Conservation (phyloP, 352 stramenopile species). For the Pilasporangium apinafurcum region DNA sequence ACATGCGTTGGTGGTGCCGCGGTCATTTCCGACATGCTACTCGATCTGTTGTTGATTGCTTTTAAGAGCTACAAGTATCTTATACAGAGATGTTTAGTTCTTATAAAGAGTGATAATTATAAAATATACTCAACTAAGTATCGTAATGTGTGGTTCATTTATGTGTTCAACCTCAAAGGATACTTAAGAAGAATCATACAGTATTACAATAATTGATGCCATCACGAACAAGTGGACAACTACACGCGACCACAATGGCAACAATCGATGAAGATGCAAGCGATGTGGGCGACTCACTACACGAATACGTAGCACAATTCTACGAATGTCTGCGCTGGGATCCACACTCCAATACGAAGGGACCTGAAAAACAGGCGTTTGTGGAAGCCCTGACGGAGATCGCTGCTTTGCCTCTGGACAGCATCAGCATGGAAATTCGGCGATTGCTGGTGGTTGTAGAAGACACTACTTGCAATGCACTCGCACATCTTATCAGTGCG, state of each 20-base stretch:
- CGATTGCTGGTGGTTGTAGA: slow-evolving; percentile 34
- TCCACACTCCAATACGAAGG: slow-evolving; percentile 9
- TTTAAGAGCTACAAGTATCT: neutral
- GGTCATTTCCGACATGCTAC: slow-evolving; percentile 6
- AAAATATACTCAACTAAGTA: no score
- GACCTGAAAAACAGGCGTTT: slow-evolving; percentile 35
- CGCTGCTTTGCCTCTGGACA: slow-evolving; percentile 55
- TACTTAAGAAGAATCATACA: no score
- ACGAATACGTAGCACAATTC: slow-evolving; percentile 11
- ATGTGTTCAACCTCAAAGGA: no score
- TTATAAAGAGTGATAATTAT: no score
- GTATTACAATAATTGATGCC: no score
- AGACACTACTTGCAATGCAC: neutral
- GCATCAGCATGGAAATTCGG: slow-evolving; percentile 67
- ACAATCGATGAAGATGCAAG: no score
- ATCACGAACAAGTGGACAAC: no score
- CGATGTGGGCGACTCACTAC: slow-evolving; percentile 3
- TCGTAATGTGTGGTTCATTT: no score
- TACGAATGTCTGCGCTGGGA: slow-evolving; percentile 26
- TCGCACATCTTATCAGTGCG: slow-evolving; percentile 36
- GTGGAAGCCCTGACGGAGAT: slow-evolving; percentile 70
- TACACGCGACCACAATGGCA: no score
- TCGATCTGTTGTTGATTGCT: slow-evolving; percentile 1
- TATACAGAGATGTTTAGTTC: no score
- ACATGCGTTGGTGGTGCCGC: slow-evolving; percentile 61